A percentile compares a stretch with the other conserved stretches of the same genome.
These are phyloP conservation scores for Lactarius trivialis DNA, from an alignment of 768 basidiomycete genomes.

Conservation along the genomic window DNA sequence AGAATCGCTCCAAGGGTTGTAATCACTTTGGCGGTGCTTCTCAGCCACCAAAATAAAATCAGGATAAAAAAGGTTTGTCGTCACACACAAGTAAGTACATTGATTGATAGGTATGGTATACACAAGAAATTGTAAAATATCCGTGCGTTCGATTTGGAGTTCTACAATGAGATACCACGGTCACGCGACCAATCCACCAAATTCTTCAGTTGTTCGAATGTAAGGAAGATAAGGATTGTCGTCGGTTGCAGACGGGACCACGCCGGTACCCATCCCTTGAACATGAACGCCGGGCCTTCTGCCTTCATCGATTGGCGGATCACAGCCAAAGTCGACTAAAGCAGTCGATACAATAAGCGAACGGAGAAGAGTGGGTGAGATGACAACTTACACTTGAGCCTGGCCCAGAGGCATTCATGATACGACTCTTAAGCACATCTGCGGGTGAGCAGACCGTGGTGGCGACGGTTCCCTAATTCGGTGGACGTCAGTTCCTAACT, in stretches of 20 bases:
- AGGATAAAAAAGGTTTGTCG: neutral
- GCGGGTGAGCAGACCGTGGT: slow-evolving; percentile 87
- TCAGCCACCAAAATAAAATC: neutral
- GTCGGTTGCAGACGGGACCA: slow-evolving; percentile 84
- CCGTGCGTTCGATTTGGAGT: neutral
- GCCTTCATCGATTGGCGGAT: slow-evolving; percentile 60
- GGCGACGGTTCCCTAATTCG: slow-evolving; percentile 68
- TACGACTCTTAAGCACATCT: slow-evolving; percentile 82
- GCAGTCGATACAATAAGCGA: neutral
- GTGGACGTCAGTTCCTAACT: neutral
- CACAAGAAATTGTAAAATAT: neutral
- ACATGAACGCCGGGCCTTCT: slow-evolving; percentile 87
- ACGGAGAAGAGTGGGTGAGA: neutral
- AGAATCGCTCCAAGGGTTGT: neutral
- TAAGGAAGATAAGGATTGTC: slow-evolving; percentile 82
- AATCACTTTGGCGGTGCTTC: neutral
- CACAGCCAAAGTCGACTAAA: slow-evolving; percentile 64
- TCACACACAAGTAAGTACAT: slow-evolving; percentile 16
- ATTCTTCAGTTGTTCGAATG: slow-evolving; percentile 75
- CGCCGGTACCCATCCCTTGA: slow-evolving; percentile 87
- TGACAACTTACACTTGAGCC: slow-evolving; percentile 56
- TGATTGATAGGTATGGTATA: slow-evolving; percentile 9
- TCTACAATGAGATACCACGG: slow-evolving; percentile 10
- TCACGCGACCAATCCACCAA: slow-evolving; percentile 49
- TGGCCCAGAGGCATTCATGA: slow-evolving; percentile 84